A percentile compares a stretch with the other conserved stretches of the same genome.
phyloP scores from a whole-genome alignment of 139 green algal species.

The Closterium sp. region DNA sequence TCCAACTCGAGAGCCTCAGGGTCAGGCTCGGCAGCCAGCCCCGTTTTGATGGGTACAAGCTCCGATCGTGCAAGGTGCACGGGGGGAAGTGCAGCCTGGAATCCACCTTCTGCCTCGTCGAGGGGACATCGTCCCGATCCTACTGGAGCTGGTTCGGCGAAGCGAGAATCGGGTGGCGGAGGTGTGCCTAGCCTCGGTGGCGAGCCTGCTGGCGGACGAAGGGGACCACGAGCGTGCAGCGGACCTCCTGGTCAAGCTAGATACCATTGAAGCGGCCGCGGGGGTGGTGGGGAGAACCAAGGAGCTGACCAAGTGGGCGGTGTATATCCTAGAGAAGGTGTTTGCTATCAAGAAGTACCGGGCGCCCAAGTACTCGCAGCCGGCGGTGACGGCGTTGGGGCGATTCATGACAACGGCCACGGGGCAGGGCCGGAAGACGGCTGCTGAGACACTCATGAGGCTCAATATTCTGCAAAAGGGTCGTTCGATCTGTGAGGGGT shows the following conservation, averaged over 20 bases:
- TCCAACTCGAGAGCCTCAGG: not conserved
- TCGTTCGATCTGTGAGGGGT: not conserved
- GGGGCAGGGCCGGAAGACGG: constrained; percentile 2
- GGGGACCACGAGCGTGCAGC: constrained; percentile 24
- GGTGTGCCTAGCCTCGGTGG: constrained; percentile 7
- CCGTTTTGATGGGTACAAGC: not conserved
- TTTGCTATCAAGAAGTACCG: constrained; percentile 33
- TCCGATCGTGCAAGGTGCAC: constrained; percentile 22
- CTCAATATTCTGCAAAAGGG: constrained; percentile 15
- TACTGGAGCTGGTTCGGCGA: constrained; percentile 11
- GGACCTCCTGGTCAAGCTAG: constrained; percentile 29
- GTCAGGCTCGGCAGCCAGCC: not conserved
- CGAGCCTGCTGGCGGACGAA: constrained; percentile 19
- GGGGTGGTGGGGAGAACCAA: not conserved
- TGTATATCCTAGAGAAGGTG: constrained; percentile 24
- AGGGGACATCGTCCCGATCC: constrained; percentile 27
- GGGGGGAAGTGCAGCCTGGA: constrained; percentile 32
- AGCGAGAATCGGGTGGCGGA: constrained; percentile 3
- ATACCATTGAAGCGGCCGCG: constrained; percentile 5
- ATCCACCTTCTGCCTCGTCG: constrained; percentile 27
- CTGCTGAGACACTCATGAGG: constrained; percentile 24
- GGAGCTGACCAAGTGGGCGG: constrained; percentile 7
- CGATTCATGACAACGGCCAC: constrained; percentile 29
- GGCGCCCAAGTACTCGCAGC: constrained; percentile 13
- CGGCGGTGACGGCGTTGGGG: constrained; percentile 15